Base-by-base conservation (phyloP, 2,329 filamentous ascomycete species). In the Bipolaris bicolor region DNA sequence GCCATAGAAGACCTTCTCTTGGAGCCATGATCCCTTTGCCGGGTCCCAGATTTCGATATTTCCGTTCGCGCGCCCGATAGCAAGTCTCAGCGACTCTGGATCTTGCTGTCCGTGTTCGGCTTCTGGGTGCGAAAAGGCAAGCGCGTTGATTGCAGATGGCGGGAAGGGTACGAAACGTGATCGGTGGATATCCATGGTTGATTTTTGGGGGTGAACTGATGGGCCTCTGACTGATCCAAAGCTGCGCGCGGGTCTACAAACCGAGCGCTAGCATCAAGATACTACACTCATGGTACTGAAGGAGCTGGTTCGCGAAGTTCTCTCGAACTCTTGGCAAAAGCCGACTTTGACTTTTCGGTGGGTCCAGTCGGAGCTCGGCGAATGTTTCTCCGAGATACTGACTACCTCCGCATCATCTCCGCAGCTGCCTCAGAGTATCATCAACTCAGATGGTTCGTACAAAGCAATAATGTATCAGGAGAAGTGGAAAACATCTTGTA, bases 31-130 rank as follows among this genome's bases (percentile, higher is more conserved):
- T 15, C 91, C 91, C 63, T 86, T 86, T 52, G 88, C 80, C 3
- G 94, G 92, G 76, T 97, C 97, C 95, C 95, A 99, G 64, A 99
- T 92, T 79, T 99, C 95, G 67, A 99, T 95, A 72, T 97, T 91
- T 67, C 95, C 95, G 75, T 98, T 97, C 57, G 91, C 90, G 65
- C 95, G 89, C 58, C 95, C 95, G 68, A 99, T 86, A 1, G 95
- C 95, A 52, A 98, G 85, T 66, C 92, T 87, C 53, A 92, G 83
- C 50, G 83, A 87, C 60, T 82, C 85, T 20, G 84, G 82, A 68
- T 78, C 83, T 26, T 68, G 63, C 22, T 68, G 69, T 40, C 67
- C 67, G 44, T 71, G 66, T 65, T 75, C 64, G 7, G 69, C 65
- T 78, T 78, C 74, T 76, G 79, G 62, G 75, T 97, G 91, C 5